These are phyloP conservation scores for Penicillium verrucosum DNA, from an alignment of 2,329 filamentous ascomycete genomes.

Conservation along the genomic window DNA sequence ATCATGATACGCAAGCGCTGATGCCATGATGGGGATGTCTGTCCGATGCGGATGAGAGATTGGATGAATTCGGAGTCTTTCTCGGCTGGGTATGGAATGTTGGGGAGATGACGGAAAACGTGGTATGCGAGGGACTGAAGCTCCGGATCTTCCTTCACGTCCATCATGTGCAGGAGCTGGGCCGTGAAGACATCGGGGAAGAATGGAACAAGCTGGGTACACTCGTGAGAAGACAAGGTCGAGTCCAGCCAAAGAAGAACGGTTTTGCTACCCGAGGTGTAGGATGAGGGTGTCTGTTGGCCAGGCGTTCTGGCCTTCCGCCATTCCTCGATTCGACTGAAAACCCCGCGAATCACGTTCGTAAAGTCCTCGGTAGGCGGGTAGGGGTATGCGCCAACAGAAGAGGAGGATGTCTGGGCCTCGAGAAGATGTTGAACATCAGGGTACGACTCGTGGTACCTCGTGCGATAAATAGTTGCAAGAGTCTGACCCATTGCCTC, in stretches of 20 bases:
- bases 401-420: conserved; percentile 73
- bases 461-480: conserved; percentile 80
- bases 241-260: conserved; percentile 92
- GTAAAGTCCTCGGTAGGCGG: conserved; percentile 71
- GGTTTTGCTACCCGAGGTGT: conserved; percentile 95
- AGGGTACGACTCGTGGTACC: conserved; percentile 91
- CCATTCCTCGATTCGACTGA: conserved; percentile 80
- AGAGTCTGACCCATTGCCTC: conserved; percentile 91
- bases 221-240: conserved; percentile 87
- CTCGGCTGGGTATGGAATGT: conserved; percentile 84
- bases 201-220: conserved; percentile 83
- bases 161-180: conserved; percentile 98
- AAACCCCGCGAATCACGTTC: conserved; percentile 69
- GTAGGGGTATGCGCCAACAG: conserved; percentile 82
- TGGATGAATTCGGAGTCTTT: conserved; percentile 82
- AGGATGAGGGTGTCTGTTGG: conserved; percentile 88
- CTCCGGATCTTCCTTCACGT: conserved; percentile 97
- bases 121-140: conserved; percentile 92
- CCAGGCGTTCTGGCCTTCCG: conserved; percentile 77
- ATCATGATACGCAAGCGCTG: conserved; percentile 91
- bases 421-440: conserved; percentile 73
- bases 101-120: conserved; percentile 93
- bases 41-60: conserved; percentile 82
- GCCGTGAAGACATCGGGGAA: conserved; percentile 88
- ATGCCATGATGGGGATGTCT: conserved; percentile 83